phyloP scores from a whole-genome alignment of 2,329 filamentous ascomycete species.

The Scedosporium apiospermum region DNA sequence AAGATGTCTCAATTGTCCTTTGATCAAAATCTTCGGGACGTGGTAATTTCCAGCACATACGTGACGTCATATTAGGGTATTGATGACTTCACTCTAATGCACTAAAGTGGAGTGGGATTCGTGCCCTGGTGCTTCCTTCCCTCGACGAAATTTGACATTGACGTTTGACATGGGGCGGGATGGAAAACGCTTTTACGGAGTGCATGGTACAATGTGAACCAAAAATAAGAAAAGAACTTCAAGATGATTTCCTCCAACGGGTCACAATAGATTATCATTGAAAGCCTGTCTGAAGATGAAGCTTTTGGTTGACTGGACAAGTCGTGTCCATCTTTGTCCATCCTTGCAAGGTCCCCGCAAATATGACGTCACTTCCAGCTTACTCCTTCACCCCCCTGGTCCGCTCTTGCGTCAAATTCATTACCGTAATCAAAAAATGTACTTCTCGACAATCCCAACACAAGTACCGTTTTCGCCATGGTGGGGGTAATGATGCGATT shows the following conservation, averaged over 20 bases:
- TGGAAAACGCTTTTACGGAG: not conserved
- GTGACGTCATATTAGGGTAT: conserved; percentile 2
- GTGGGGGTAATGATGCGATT: not conserved
- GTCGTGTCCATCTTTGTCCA: not conserved
- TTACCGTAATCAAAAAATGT: not conserved
- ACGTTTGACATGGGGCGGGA: not conserved
- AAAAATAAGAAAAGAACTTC: not conserved
- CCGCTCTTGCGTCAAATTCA: not conserved
- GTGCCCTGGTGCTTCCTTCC: not conserved
- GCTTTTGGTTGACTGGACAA: not conserved
- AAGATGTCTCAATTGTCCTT: not conserved
- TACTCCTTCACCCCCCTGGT: not conserved
- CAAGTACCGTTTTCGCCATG: not conserved
- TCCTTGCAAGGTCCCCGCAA: not conserved
- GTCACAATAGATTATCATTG: not conserved
- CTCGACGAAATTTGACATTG: not conserved
- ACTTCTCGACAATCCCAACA: not conserved
- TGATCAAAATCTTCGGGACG: not conserved
- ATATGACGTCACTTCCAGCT: not conserved
- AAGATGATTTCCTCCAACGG: not conserved
- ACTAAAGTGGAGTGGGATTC: not conserved
- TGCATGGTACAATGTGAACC: too few relatives aligned
- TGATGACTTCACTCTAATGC: conserved; percentile 2
- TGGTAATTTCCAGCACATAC: not conserved
- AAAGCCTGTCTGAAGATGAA: not conserved